A percentile compares a stretch with the other conserved stretches of the same genome.
phyloP scores from a whole-genome alignment of 805 yeast species.

The Yamadazyma phyllophila region DNA sequence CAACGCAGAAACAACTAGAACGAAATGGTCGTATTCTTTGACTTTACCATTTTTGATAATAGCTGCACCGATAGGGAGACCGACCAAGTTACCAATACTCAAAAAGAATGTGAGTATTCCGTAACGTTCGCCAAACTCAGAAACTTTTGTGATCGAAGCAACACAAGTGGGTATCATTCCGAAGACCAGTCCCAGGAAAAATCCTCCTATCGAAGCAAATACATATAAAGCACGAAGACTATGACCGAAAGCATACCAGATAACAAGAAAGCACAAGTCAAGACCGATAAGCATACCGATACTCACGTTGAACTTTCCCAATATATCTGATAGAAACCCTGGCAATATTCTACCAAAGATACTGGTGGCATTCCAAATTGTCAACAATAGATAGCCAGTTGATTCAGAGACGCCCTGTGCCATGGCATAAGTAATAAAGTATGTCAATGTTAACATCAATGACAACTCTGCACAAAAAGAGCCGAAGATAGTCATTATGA shows the following conservation, averaged over 20 bases:
- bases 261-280: constrained; percentile 23
- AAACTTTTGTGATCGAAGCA: constrained; percentile 51
- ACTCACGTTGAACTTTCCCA: constrained; percentile 53
- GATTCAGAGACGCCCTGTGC: constrained; percentile 46
- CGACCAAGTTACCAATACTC: constrained; percentile 25
- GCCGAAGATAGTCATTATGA: constrained; percentile 27
- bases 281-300: constrained; percentile 28
- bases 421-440: constrained; percentile 56
- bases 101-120: constrained; percentile 29
- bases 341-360: constrained; percentile 55
- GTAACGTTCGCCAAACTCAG: constrained; percentile 34
- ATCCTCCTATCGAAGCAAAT: constrained; percentile 35
- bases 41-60: constrained; percentile 25
- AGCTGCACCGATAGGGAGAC: constrained; percentile 27
- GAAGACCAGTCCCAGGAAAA: constrained; percentile 33
- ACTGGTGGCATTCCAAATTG: constrained; percentile 47
- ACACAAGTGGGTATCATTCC: constrained; percentile 49
- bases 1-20: constrained; percentile 28
- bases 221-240: constrained; percentile 24
- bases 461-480: constrained; percentile 50
- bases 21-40: constrained; percentile 27
- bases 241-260: constrained; percentile 39
- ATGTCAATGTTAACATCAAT: constrained; percentile 50
- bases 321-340: constrained; percentile 50
- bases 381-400: constrained; percentile 41